A percentile compares a stretch with the other conserved stretches of the same genome.
These are phyloP conservation scores for Fagopyrum tataricum DNA, from an alignment of 148 eudicot species.

Conservation along the genomic window DNA sequence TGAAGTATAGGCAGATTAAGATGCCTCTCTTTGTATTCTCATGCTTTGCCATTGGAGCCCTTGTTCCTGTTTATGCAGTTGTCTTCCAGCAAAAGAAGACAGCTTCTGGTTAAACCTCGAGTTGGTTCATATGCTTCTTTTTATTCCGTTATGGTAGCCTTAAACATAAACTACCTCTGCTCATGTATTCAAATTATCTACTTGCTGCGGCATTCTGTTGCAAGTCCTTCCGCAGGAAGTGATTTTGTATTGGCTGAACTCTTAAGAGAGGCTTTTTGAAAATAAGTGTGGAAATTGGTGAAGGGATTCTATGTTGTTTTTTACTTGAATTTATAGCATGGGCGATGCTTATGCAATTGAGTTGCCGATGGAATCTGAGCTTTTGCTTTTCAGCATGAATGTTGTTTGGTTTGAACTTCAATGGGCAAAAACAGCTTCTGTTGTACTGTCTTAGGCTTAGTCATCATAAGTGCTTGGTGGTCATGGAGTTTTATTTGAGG, in stretches of 20 bases:
- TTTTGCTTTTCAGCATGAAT: too few relatives aligned
- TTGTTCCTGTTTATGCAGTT: slow-evolving; percentile 77
- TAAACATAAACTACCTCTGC: not conserved
- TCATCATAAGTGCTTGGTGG: too few relatives aligned
- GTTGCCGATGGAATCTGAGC: too few relatives aligned
- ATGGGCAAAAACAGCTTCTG: too few relatives aligned
- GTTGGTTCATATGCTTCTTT: not conserved
- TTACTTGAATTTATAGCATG: not conserved
- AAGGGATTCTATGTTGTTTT: slow-evolving; percentile 1
- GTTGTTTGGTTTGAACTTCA: too few relatives aligned
- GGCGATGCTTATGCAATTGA: too few relatives aligned
- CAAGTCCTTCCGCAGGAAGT: not conserved
- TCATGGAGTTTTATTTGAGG: too few relatives aligned
- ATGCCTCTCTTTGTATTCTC: slow-evolving; percentile 55
- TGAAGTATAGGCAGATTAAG: slow-evolving; percentile 62
- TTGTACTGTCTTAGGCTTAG: too few relatives aligned
- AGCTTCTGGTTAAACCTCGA: slow-evolving; percentile 39
- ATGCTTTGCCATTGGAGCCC: slow-evolving; percentile 70
- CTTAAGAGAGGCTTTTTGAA: not conserved
- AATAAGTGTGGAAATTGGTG: slow-evolving; percentile 5
- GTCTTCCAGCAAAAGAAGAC: slow-evolving; percentile 90
- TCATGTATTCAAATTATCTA: slow-evolving; percentile 5
- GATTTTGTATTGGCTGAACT: not conserved
- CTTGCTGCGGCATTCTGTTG: slow-evolving; percentile 2
- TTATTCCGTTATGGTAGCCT: not conserved